phyloP scores from a whole-genome alignment of 495 filamentous ascomycete species.

The Aspergillus ellipticus region DNA sequence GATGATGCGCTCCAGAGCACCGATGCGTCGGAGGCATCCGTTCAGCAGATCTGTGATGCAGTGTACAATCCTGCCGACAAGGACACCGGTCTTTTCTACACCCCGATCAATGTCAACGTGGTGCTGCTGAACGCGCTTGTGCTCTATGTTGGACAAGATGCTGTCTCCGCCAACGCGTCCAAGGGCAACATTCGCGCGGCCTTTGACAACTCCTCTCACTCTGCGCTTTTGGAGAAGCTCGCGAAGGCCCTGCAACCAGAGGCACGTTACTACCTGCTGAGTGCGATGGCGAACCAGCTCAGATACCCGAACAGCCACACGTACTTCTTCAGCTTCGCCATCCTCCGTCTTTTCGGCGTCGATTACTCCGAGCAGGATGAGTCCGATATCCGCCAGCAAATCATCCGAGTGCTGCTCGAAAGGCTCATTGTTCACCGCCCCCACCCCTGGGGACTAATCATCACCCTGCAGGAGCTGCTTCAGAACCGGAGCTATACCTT shows the following conservation, averaged over 20 bases:
- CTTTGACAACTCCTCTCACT: conserved; percentile 74
- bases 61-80: conserved; percentile 52
- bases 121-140: conserved; percentile 77
- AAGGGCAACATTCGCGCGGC: conserved; percentile 55
- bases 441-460: conserved; percentile 93
- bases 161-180: conserved; percentile 52
- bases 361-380: conserved; percentile 74
- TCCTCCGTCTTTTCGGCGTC: conserved; percentile 81
- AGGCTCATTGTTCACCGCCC: conserved; percentile 84
- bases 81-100: conserved; percentile 57
- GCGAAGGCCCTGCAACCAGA: conserved; percentile 71
- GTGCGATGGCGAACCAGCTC: conserved; percentile 85
- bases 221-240: conserved; percentile 68
- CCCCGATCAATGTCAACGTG: conserved; percentile 61
- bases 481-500: conserved; percentile 87
- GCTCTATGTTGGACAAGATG: conserved; percentile 72
- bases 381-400: conserved; percentile 80
- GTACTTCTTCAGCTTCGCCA: conserved; percentile 85
- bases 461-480: conserved; percentile 83
- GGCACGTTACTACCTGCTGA: conserved; percentile 77
- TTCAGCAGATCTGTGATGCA: conserved; percentile 67
- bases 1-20: conserved; percentile 61
- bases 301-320: conserved; percentile 86
- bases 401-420: conserved; percentile 83
- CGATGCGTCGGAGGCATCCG: conserved; percentile 57